A percentile compares a stretch with the other conserved stretches of the same genome.
Evolutionary conservation across 164 flowering plant species (phyloP).

Genomic region (Brasenia schreberi): DNA sequence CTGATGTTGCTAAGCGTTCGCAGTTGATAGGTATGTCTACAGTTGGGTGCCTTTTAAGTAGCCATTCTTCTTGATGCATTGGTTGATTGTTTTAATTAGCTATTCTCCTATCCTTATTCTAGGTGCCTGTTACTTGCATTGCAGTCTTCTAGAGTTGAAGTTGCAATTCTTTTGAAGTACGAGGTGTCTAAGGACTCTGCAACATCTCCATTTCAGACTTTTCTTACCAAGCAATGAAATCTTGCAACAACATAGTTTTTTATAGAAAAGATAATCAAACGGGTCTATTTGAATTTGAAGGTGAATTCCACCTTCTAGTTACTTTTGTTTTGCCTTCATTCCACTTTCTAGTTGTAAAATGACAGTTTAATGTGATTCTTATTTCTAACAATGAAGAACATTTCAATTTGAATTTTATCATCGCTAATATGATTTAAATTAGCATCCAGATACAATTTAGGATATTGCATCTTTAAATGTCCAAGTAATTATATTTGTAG

Average conservation of each 20-base stretch:
- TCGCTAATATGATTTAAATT: no score
- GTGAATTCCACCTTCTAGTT: slow-evolving; percentile 16
- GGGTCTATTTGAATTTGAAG: slow-evolving; percentile 33
- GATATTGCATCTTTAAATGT: no score
- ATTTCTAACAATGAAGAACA: no score
- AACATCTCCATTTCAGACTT: slow-evolving; percentile 24
- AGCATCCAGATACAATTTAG: no score
- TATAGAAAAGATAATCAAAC: slow-evolving; percentile 74
- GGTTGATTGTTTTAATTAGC: neutral
- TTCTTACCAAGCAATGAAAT: slow-evolving; percentile 33
- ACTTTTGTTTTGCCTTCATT: no score
- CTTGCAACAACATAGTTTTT: slow-evolving; percentile 60
- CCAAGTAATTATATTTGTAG: no score
- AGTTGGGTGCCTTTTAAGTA: neutral
- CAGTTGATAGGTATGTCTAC: slow-evolving; percentile 51
- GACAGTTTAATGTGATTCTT: no score
- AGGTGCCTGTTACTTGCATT: slow-evolving; percentile 82
- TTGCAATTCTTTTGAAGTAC: slow-evolving; percentile 72
- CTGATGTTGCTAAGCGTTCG: slow-evolving; percentile 29
- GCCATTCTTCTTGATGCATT: neutral
- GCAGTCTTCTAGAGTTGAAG: slow-evolving; percentile 84
- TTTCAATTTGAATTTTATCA: no score
- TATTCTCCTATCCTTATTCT: slow-evolving; percentile 10
- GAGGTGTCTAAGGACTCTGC: slow-evolving; percentile 51
- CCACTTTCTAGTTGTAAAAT: no score